Conservation (phyloP, 2,329 filamentous ascomycete species). For the Colletotrichum incanum region DNA sequence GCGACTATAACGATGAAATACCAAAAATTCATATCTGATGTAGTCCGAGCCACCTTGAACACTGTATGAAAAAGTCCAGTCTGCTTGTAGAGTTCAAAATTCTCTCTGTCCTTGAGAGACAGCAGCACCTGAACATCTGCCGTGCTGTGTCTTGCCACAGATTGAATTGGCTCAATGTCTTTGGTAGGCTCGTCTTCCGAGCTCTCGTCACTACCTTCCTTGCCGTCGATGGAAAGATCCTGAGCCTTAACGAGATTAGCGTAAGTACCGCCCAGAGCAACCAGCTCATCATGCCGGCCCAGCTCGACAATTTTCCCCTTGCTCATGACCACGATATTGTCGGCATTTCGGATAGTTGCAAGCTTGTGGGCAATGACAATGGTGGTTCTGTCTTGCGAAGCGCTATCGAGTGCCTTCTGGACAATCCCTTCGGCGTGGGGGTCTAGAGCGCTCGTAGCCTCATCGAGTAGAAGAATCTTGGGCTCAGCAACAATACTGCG, state of each 20-base stretch:
- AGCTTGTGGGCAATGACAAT: conserved; percentile 75
- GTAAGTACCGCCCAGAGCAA: conserved; percentile 43
- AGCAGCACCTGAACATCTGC: conserved; percentile 9
- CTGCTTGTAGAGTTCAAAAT: no score
- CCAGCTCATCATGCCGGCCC: conserved; percentile 47
- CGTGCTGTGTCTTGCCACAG: conserved; percentile 11
- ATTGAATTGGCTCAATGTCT: conserved; percentile 2
- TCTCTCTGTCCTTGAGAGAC: conserved; percentile 9
- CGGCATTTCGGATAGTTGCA: conserved; percentile 53
- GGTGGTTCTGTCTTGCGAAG: conserved; percentile 72
- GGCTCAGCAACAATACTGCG: conserved; percentile 74
- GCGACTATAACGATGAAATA: not conserved
- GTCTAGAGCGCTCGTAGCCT: conserved; percentile 73
- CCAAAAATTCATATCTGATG: no score
- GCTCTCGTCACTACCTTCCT: not conserved
- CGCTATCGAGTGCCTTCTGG: conserved; percentile 67
- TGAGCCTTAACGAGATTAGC: conserved; percentile 47
- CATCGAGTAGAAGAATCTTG: conserved; percentile 75
- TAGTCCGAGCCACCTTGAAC: no score
- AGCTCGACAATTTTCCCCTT: conserved; percentile 52
- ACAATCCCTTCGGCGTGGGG: conserved; percentile 63
- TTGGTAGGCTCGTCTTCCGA: conserved; percentile 9
- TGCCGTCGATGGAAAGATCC: conserved; percentile 39
- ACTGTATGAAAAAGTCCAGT: no score
- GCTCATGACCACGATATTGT: conserved; percentile 53